Evolutionary conservation across 2,329 filamentous ascomycete species (phyloP).

Genomic region (Teratosphaeria epicoccoides): DNA sequence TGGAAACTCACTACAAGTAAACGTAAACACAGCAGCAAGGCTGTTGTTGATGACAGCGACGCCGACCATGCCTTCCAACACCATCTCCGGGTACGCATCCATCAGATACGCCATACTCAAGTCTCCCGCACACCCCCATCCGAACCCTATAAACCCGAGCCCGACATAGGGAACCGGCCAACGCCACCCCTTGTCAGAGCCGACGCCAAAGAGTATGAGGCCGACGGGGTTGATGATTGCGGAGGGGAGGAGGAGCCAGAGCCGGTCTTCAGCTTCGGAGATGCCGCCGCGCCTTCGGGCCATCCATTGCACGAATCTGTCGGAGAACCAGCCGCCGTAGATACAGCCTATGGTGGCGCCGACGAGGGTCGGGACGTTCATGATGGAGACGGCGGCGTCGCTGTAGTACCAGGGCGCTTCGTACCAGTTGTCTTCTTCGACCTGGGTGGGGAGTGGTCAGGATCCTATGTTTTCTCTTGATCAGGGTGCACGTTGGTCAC

Average conservation of each 20-base stretch:
- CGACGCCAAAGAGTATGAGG: conserved; percentile 45
- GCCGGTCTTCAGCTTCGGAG: conserved; percentile 45
- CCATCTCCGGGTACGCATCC: conserved; percentile 47
- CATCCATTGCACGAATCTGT: conserved; percentile 47
- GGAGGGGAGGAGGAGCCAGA: conserved; percentile 43
- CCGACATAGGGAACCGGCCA: conserved; percentile 46
- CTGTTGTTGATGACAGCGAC: conserved; percentile 49
- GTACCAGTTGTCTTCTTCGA: conserved; percentile 46
- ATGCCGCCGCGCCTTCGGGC: conserved; percentile 43
- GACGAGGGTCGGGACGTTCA: conserved; percentile 47
- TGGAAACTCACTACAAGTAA: conserved; percentile 24
- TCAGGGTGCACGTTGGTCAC: no score
- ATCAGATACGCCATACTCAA: conserved; percentile 42
- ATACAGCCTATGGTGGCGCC: conserved; percentile 46
- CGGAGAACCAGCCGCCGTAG: conserved; percentile 48
- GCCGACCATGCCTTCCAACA: conserved; percentile 49
- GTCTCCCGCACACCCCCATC: conserved; percentile 49
- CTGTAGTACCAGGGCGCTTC: conserved; percentile 45
- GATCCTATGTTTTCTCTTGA: no score
- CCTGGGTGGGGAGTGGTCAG: neutral
- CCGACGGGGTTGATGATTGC: conserved; percentile 41
- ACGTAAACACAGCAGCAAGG: conserved; percentile 45
- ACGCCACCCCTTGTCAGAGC: conserved; percentile 39
- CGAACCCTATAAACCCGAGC: conserved; percentile 48
- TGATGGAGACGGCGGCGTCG: conserved; percentile 44